phyloP scores from a whole-genome alignment of 768 basidiomycete genomes.

The Phlegmacium glaucopus region DNA sequence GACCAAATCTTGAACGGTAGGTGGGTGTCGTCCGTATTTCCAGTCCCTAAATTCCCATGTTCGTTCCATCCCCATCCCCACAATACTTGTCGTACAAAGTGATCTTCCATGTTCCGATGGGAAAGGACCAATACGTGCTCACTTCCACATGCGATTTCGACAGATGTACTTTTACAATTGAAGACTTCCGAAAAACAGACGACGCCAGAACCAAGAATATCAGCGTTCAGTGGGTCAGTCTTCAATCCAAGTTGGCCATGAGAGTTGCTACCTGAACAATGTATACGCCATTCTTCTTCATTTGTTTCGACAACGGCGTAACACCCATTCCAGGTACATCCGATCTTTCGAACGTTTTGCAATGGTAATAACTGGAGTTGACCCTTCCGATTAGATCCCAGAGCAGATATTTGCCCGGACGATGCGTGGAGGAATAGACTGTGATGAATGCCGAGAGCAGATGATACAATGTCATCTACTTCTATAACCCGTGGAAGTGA shows the following conservation, averaged over 20 bases:
- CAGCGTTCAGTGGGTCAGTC: neutral
- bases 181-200: slow-evolving; percentile 10
- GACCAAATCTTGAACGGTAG: slow-evolving; percentile 57
- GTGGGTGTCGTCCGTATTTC: slow-evolving; percentile 50
- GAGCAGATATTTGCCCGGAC: slow-evolving; percentile 40
- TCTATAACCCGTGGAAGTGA: slow-evolving; percentile 34
- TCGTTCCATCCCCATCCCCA: slow-evolving; percentile 99
- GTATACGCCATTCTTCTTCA: slow-evolving; percentile 17
- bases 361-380: slow-evolving; percentile 46
- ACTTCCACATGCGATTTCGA: slow-evolving; percentile 65
- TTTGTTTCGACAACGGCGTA: slow-evolving; percentile 37
- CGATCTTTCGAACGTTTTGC: slow-evolving; percentile 29
- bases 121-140: slow-evolving; percentile 70
- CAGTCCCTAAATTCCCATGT: slow-evolving; percentile 87
- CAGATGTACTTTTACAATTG: slow-evolving; percentile 19
- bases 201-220: slow-evolving; percentile 2
- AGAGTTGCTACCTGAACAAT: slow-evolving; percentile 53
- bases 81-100: slow-evolving; percentile 35
- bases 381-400: slow-evolving; percentile 73
- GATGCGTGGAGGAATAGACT: slow-evolving; percentile 55
- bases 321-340: slow-evolving; percentile 82
- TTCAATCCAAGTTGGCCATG: slow-evolving; percentile 66
- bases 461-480: slow-evolving; percentile 30
- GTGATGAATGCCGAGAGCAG: slow-evolving; percentile 41
- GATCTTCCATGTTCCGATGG: neutral